Conservation (phyloP, 192 early-diverging fungal species). For the Paraglomus brasilianum region DNA sequence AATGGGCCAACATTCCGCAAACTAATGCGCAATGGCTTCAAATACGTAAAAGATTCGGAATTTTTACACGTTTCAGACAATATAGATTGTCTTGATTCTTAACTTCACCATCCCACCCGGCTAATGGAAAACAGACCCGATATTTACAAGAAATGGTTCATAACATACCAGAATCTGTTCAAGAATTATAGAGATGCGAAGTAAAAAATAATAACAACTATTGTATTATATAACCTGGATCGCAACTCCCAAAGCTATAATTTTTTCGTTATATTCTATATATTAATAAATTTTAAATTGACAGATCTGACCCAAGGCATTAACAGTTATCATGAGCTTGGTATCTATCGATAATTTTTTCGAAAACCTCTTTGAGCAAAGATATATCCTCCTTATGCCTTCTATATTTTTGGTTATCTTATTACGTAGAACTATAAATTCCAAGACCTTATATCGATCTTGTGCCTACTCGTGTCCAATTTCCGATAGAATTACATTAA, state of each 20-base stretch:
- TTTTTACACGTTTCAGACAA: neutral
- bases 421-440: constrained; percentile 9
- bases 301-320: neutral
- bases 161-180: constrained; percentile 20
- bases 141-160: constrained; percentile 17
- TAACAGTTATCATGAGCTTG: neutral
- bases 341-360: constrained; percentile 18
- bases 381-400: neutral
- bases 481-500: no score
- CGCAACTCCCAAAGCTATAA: constrained; percentile 10
- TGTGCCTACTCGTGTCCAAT: no score
- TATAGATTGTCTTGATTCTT: constrained; percentile 9
- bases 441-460: no score
- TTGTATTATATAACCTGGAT: neutral
- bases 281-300: constrained; percentile 17
- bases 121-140: constrained; percentile 20
- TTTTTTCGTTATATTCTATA: constrained; percentile 1
- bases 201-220: neutral
- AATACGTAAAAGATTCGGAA: constrained; percentile 14
- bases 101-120: constrained; percentile 3
- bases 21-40: constrained; percentile 20
- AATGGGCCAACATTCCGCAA: constrained; percentile 13
- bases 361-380: constrained; percentile 10
- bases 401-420: constrained; percentile 8
- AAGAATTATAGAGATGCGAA: neutral